Evolutionary conservation across 139 green algal species (phyloP), one percentile per base, ranked within the genome.

Genomic region (Diplosphaera chodatii): DNA sequence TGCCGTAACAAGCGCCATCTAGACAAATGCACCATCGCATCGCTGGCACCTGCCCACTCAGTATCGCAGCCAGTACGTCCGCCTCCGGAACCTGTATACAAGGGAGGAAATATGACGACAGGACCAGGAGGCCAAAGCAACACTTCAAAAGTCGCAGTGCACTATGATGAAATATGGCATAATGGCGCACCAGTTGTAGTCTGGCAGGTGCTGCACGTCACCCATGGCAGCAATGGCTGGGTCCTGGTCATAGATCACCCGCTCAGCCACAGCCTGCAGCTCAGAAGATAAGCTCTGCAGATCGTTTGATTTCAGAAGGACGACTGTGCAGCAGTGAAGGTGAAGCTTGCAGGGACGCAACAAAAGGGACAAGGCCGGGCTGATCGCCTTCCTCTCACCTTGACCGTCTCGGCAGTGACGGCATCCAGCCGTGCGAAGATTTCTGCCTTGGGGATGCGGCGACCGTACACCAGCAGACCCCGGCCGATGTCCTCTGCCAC

Each of bases 381-480:
- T n/a, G n/a, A n/a, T n/a, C n/a, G n/a, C n/a, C n/a, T n/a, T n/a
- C n/a, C n/a, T 20, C 37, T 20, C 8, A 48, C 37, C 75, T 92
- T 92, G 28, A 99, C 80, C 16, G 88, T 88, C 48, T 89, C 84
- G 10, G 84, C 84, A 69, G 93, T 86, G 29, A 99, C 96, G 32
- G 93, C 90, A 71, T 99, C 94, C 73, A 99, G 98, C 75, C 91
- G 86, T 3, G 91, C 90, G 84, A 98, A 98, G 73, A 99, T 82
- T 84, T 99, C 95, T 2, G 91, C 90, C 82, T 91, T 93, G 67
- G 92, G 88, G 25, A 99, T 84, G 67, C 93, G 85, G 68, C 96
- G 91, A 22, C 92, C 93, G 73, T 99, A 98, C 30, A 93, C 90
- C 71, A 99, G 83, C 76, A 98, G 80, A 78, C 95, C 89, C 34